Percentiles rank a stretch among this genome's conserved stretches.
Evolutionary conservation across 805 yeast species (phyloP).

Genomic region (Blastobotrys terrestris): DNA sequence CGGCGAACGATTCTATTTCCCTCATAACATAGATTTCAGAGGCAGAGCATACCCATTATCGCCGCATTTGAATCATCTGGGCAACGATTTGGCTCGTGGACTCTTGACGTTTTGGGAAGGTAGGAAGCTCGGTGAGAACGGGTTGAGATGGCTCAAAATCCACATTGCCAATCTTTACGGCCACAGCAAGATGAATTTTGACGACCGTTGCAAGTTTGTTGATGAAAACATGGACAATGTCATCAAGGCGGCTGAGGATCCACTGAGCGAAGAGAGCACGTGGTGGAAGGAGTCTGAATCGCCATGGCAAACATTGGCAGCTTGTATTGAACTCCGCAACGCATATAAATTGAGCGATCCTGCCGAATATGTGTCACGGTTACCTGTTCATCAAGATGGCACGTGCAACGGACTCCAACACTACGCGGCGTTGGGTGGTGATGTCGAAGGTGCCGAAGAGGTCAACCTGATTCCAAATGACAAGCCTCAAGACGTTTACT

Average conservation of each 20-base stretch:
- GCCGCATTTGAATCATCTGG: constrained; percentile 58
- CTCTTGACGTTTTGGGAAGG: constrained; percentile 57
- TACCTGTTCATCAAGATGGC: constrained; percentile 63
- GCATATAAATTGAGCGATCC: constrained; percentile 48
- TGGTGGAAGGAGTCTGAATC: constrained; percentile 59
- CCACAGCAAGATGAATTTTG: constrained; percentile 47
- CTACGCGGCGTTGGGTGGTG: constrained; percentile 69
- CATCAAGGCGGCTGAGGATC: constrained; percentile 42
- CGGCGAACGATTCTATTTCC: constrained; percentile 55
- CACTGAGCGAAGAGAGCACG: constrained; percentile 32
- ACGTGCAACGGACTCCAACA: constrained; percentile 66
- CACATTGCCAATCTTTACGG: constrained; percentile 59
- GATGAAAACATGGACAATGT: constrained; percentile 42
- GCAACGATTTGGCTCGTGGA: constrained; percentile 54
- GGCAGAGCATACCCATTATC: constrained; percentile 62
- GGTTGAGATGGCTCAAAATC: constrained; percentile 54
- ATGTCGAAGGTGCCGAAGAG: constrained; percentile 55
- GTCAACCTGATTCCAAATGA: constrained; percentile 53
- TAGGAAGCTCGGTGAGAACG: constrained; percentile 44
- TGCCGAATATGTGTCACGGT: constrained; percentile 40
- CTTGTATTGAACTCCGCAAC: constrained; percentile 46
- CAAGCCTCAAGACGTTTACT: constrained; percentile 56
- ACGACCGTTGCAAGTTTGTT: constrained; percentile 44
- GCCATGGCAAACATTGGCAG: constrained; percentile 59
- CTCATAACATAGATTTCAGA: constrained; percentile 58